Evolutionary conservation across 306 rosid species (phyloP), one percentile per base, ranked within the genome.

Genomic region (Vigna nakashimae): DNA sequence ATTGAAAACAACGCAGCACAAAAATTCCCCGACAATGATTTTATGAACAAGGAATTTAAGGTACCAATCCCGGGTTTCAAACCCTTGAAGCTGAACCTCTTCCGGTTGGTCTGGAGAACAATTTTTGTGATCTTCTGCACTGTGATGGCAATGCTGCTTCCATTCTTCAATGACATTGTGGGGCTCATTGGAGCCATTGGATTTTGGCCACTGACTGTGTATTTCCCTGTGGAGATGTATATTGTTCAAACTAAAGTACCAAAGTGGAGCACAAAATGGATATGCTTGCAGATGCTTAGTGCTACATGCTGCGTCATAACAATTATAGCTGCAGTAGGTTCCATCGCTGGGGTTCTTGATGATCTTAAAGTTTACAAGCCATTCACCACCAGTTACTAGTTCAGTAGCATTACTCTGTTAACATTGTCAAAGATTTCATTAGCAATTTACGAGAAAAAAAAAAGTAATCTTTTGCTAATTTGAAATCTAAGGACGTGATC

Each of bases 171-270:
- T 5, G 85, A 80, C 83, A 38, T 83, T 16, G 84, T 80, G n/a
- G 89, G 87, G 8, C 48, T 86, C 1, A 69, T 86, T 5, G 89
- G 89, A 45, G 87, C 89, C 2, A 16, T 86, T 60, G 87, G 48
- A 7, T 86, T 86, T 73, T 86, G 89, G 89, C 89, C 89, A 3
- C 75, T 86, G 6, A 86, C 89, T 2, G 89, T 86, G n/a, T 86
- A 65, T 83, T 80, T 86, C 52, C 89, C 89, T 0, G 80, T 83
- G 59, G 85, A 76, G 58, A 86, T 86, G 83, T 86, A 86, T 34
- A 80, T 86, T 18, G 65, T 0, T 16, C 89, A 86, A 20, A 73
- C 22, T 57, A 63, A 40, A 69, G 69, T 83, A 65, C 79, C 79
- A 62, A 86, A 73, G 56, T 80, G 79, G 81, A 72, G 75, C 73